A percentile compares a stretch with the other conserved stretches of the same genome.
These are phyloP conservation scores for Scedosporium minutisporum DNA, from an alignment of 2,329 filamentous ascomycete species.

Conservation along the genomic window DNA sequence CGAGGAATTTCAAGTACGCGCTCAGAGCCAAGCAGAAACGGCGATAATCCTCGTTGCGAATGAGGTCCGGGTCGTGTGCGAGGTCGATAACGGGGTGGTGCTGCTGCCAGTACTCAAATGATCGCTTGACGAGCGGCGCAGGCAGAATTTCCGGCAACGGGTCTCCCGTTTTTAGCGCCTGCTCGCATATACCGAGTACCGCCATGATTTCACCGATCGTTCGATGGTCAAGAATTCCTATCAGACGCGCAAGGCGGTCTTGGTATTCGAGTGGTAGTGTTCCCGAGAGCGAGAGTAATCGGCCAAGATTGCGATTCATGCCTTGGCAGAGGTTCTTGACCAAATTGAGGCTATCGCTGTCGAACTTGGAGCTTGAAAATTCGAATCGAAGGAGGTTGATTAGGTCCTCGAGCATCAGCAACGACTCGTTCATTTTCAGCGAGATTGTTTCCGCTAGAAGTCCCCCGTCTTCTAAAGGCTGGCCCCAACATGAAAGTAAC, in stretches of 20 bases:
- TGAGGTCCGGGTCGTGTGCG: slow-evolving; percentile 16
- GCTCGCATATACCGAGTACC: slow-evolving; percentile 34
- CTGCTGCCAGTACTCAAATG: slow-evolving; percentile 18
- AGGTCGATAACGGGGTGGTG: slow-evolving; percentile 16
- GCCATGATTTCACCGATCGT: slow-evolving; percentile 41
- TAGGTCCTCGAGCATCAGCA: slow-evolving; percentile 16
- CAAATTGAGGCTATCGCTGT: slow-evolving; percentile 19
- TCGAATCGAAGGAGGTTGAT: slow-evolving; percentile 21
- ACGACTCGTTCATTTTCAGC: slow-evolving; percentile 18
- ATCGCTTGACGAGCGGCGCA: slow-evolving; percentile 30
- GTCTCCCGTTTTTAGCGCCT: slow-evolving; percentile 35
- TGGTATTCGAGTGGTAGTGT: slow-evolving; percentile 30
- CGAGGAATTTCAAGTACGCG: slow-evolving; percentile 32
- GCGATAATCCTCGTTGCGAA: slow-evolving; percentile 32
- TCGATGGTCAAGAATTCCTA: slow-evolving; percentile 30
- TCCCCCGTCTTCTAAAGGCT: slow-evolving; percentile 18
- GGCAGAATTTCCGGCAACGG: slow-evolving; percentile 37
- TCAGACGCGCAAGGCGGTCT: slow-evolving; percentile 23
- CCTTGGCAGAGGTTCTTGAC: slow-evolving; percentile 19
- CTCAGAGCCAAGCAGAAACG: slow-evolving; percentile 36
- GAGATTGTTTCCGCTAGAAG: slow-evolving; percentile 19
- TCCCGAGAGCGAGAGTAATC: slow-evolving; percentile 22
- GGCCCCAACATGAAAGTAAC: slow-evolving; percentile 33
- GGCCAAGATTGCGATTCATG: slow-evolving; percentile 23
- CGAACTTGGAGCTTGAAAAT: slow-evolving; percentile 19